Percentiles rank a stretch among this genome's conserved stretches.
phyloP scores from a whole-genome alignment of 2,329 filamentous ascomycete genomes.

The Neofusicoccum sp. region DNA sequence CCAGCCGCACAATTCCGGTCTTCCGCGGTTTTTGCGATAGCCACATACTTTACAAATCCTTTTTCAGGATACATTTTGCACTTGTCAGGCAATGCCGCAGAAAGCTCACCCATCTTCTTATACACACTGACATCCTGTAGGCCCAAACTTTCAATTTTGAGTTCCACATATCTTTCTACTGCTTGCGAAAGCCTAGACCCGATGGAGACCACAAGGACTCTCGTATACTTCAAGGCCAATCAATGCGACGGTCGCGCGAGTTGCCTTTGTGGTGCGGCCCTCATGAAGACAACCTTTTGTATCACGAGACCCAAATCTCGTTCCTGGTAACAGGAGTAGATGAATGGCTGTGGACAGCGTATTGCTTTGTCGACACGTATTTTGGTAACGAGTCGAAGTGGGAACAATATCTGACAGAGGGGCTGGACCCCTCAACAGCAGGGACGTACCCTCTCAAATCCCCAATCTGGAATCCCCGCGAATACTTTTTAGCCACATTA shows the following conservation, averaged over 20 bases:
- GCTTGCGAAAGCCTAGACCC: background rate
- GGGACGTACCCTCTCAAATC: background rate
- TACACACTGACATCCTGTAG: background rate
- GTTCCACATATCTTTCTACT: background rate
- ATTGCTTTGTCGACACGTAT: slow-evolving; percentile 19
- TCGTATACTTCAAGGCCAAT: background rate
- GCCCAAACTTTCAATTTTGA: background rate
- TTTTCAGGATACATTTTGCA: background rate
- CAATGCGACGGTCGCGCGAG: background rate
- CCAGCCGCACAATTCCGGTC: background rate
- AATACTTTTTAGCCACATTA: background rate
- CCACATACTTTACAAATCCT: background rate
- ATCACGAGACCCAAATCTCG: slow-evolving; percentile 16
- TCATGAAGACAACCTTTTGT: background rate
- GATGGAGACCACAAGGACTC: background rate
- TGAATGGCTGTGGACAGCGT: slow-evolving; percentile 20
- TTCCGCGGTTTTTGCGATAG: background rate
- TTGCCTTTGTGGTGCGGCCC: background rate
- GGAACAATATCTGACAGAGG: background rate
- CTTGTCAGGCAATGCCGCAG: background rate
- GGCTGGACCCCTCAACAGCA: background rate
- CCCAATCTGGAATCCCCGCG: background rate
- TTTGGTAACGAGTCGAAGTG: slow-evolving; percentile 4
- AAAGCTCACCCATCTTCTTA: background rate
- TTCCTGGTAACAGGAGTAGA: slow-evolving; percentile 17